phyloP scores from a whole-genome alignment of 352 stramenopile species.

The Pythium grandisporangium region DNA sequence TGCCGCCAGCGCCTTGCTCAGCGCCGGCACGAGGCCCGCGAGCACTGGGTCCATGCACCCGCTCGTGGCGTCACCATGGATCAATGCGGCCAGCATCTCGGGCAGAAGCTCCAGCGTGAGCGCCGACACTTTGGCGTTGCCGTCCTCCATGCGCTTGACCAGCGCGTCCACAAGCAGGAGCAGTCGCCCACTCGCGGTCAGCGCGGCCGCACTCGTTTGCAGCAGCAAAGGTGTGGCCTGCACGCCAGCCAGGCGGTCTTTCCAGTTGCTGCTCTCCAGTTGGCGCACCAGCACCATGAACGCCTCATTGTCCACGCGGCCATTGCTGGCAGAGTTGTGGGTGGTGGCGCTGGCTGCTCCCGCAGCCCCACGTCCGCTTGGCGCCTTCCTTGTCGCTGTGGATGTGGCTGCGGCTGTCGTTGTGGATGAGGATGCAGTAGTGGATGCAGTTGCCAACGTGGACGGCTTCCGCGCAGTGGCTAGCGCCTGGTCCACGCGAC shows the following conservation, averaged over 20 bases:
- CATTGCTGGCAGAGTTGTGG: background rate
- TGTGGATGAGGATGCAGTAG: slow-evolving; percentile 13
- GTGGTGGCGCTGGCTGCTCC: too few species aligned
- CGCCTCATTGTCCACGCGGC: slow-evolving; percentile 21
- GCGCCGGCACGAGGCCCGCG: slow-evolving; percentile 31
- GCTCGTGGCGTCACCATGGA: too few species aligned
- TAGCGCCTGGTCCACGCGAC: slow-evolving; percentile 42
- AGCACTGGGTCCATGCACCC: slow-evolving; percentile 64
- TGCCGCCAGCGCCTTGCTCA: slow-evolving; percentile 47
- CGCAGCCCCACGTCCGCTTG: too few species aligned
- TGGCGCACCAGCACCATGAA: slow-evolving; percentile 29
- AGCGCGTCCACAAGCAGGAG: slow-evolving; percentile 56
- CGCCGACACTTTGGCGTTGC: slow-evolving; percentile 64
- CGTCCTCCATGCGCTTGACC: slow-evolving; percentile 63
- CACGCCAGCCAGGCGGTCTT: slow-evolving; percentile 63
- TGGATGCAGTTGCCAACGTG: slow-evolving; percentile 5
- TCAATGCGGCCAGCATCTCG: slow-evolving; percentile 34
- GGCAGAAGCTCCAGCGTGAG: slow-evolving; percentile 50
- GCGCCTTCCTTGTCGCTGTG: too few species aligned
- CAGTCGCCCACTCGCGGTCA: slow-evolving; percentile 37
- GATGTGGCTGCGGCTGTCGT: background rate
- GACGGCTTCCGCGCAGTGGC: background rate
- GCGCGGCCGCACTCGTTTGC: slow-evolving; percentile 4
- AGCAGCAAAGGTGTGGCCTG: slow-evolving; percentile 29
- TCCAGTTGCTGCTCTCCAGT: slow-evolving; percentile 72